Percentiles rank a stretch among this genome's conserved stretches.
phyloP scores from a whole-genome alignment of 2,329 filamentous ascomycete species.

The Reticulascus tulasneorum region DNA sequence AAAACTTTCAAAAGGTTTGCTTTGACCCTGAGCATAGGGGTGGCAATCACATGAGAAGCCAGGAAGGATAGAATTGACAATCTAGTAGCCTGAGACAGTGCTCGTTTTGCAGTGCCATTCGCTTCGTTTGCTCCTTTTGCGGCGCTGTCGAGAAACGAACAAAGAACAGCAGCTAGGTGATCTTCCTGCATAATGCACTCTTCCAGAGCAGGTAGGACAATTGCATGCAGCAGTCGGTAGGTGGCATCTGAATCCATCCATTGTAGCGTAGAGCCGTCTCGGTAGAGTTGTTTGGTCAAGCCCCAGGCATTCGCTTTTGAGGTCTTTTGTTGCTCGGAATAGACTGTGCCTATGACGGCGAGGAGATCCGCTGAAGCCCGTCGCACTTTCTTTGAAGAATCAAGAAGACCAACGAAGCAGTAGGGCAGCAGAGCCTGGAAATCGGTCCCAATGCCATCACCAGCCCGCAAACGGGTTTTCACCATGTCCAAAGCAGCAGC shows the following conservation, averaged over 20 bases:
- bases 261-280: conserved; percentile 45
- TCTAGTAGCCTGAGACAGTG: conserved; percentile 57
- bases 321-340: conserved; percentile 32
- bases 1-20: conserved; percentile 67
- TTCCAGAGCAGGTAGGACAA: conserved; percentile 73
- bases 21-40: conserved; percentile 68
- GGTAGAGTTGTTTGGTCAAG: conserved; percentile 62
- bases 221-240: conserved; percentile 57
- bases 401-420: conserved; percentile 67
- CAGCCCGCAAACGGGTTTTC: conserved; percentile 50
- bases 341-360: conserved; percentile 48
- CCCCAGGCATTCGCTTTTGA: conserved; percentile 55
- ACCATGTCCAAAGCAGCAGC: conserved; percentile 65
- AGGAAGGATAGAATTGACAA: conserved; percentile 67
- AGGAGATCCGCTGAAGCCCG: conserved; percentile 69
- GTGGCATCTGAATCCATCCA: conserved; percentile 57
- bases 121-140: conserved; percentile 27
- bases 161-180: conserved; percentile 63
- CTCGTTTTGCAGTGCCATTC: conserved; percentile 43
- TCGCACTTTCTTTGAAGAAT: conserved; percentile 72
- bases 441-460: conserved; percentile 51
- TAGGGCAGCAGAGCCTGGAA: conserved; percentile 83
- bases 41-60: conserved; percentile 65
- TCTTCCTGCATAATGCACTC: conserved; percentile 79
- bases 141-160: conserved; percentile 53